Base-by-base conservation (phyloP, 2,329 filamentous ascomycete genomes). In the Clonostachys sp. region DNA sequence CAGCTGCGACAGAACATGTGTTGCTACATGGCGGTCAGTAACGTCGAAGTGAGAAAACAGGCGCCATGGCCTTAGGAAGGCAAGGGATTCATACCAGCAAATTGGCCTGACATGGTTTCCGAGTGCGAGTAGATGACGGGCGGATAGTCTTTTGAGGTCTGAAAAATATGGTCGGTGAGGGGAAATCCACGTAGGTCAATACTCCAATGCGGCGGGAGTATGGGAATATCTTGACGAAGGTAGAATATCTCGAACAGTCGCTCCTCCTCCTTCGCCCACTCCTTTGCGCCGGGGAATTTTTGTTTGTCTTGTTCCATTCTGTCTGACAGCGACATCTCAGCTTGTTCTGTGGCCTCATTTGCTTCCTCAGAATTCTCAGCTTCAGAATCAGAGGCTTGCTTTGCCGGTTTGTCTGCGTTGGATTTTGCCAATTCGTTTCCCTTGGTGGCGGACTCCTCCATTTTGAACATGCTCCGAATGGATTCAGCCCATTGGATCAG, bases 261-360 rank as follows among this genome's bases (percentile, higher is more conserved):
- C 33, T 71, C 67, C 53, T 80, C 78, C n/a, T 72, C 72, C 10
- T 67, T 61, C 30, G 79, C 67, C 76, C 78, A 81, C 47, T 69
- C 63, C 42, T 68, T 69, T 39, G 75, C 66, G 20, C 67, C 67
- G 0, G 68, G 67, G 45, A 69, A 73, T 2, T 61, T 55, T 30
- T 54, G 47, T 58, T 70, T 75, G 54, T 77, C 70, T 40, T 60
- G 55, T 51, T 73, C 67, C 59, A 79, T 71, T 48, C 74, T 64
- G 10, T 63, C 45, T 17, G 13, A 24, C 24, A 50, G 41, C 3
- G 20, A 45, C 8, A 49, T 38, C n/a, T 41, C 46, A 13, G 30
- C 2, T 17, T 49, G 44, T 18, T 44, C 20, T 18, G 36, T 39
- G 12, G 36, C 14, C 14, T n/a, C 14, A n/a, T n/a, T n/a, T 14